These are phyloP conservation scores for Penicillium pancosmium DNA, from an alignment of 495 filamentous ascomycete species.

Conservation along the genomic window DNA sequence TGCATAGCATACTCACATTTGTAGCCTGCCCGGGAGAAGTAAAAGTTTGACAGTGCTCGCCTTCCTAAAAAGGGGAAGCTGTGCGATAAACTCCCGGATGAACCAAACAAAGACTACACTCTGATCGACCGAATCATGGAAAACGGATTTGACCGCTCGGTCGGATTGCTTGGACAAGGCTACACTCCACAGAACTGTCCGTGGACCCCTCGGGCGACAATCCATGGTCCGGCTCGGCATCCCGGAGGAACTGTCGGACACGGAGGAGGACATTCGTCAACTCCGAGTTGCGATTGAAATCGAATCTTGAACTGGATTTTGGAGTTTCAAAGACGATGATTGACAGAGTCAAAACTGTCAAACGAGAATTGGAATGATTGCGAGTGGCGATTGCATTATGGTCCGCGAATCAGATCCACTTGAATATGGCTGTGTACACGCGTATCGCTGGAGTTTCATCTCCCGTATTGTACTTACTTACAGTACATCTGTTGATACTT, in stretches of 20 bases:
- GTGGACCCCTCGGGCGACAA: slow-evolving; percentile 1
- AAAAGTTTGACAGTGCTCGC: slow-evolving; percentile 1
- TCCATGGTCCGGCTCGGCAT: slow-evolving; percentile 15
- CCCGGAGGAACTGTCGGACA: slow-evolving; percentile 3
- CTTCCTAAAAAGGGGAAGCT: background rate
- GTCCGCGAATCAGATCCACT: slow-evolving; percentile 21
- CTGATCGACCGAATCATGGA: slow-evolving; percentile 1
- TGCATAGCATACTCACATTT: background rate
- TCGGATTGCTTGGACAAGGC: slow-evolving; percentile 2
- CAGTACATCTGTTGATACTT: background rate
- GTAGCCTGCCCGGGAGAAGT: background rate
- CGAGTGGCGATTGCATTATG: slow-evolving; percentile 20
- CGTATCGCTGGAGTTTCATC: slow-evolving; percentile 8
- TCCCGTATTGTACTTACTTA: background rate
- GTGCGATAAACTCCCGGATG: background rate
- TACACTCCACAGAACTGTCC: slow-evolving; percentile 7
- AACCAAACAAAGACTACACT: background rate
- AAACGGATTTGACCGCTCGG: background rate
- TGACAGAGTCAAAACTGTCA: background rate
- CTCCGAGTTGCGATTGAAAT: background rate
- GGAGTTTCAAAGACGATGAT: background rate
- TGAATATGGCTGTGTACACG: slow-evolving; percentile 9
- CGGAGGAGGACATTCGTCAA: background rate
- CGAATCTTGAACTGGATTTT: background rate
- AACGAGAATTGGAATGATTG: slow-evolving; percentile 1